phyloP scores from a whole-genome alignment of 306 rosid genomes.

The Prunus padus region DNA sequence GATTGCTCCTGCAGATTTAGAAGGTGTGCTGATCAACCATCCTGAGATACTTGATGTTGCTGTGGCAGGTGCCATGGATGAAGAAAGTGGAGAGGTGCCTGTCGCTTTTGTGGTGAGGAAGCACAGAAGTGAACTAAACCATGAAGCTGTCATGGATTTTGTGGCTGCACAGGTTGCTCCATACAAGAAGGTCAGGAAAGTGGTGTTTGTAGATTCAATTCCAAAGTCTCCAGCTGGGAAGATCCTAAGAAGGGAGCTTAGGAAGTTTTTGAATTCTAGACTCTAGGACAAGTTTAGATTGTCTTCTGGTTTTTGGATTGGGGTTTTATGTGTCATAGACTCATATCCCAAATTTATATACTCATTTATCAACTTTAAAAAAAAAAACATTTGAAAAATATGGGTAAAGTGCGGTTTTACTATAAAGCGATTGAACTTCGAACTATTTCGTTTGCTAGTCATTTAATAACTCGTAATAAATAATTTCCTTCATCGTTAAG shows the following conservation, averaged over 20 bases:
- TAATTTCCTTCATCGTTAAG: no score
- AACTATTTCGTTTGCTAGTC: no score
- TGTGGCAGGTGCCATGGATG: slow-evolving; percentile 42
- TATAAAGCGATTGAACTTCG: no score
- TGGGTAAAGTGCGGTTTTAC: no score
- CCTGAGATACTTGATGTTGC: slow-evolving; percentile 48
- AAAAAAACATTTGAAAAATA: no score
- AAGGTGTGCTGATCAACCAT: slow-evolving; percentile 43
- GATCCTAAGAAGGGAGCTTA: slow-evolving; percentile 65
- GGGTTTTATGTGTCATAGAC: not conserved
- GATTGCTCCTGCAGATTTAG: slow-evolving; percentile 58
- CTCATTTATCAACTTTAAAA: no score
- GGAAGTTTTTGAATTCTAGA: slow-evolving; percentile 41
- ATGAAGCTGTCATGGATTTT: slow-evolving; percentile 47
- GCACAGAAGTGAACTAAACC: slow-evolving; percentile 53
- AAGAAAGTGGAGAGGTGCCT: slow-evolving; percentile 75
- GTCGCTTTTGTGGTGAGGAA: slow-evolving; percentile 78
- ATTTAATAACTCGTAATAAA: no score
- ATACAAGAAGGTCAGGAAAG: slow-evolving; percentile 71
- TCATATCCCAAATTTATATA: not conserved
- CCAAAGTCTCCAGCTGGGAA: slow-evolving; percentile 88
- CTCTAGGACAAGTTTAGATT: slow-evolving; percentile 28
- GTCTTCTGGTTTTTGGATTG: not conserved
- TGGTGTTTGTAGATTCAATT: slow-evolving; percentile 56
- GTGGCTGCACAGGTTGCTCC: slow-evolving; percentile 85